Conservation (phyloP, 352 stramenopile species). For the Globisporangium heterothallicum region DNA sequence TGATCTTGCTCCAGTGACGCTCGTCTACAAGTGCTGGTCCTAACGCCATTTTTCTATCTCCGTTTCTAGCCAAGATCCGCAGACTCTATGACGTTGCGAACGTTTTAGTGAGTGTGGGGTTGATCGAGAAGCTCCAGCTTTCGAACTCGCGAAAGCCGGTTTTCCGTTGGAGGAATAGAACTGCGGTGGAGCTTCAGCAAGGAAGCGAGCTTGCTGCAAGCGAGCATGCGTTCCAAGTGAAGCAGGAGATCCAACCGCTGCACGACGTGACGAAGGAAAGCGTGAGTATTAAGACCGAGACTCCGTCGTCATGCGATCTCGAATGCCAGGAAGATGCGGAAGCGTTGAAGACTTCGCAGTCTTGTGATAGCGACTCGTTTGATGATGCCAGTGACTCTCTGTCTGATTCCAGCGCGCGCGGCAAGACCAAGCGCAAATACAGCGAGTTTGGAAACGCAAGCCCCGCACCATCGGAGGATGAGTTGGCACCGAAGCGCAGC, state of each 20-base stretch:
- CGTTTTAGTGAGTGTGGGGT: constrained; percentile 89
- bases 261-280: constrained; percentile 1
- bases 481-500: constrained; percentile 24
- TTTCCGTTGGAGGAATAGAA: constrained; percentile 72
- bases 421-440: constrained; percentile 38
- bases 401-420: constrained; percentile 33
- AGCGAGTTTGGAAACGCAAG: constrained; percentile 23
- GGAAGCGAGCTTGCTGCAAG: constrained; percentile 2
- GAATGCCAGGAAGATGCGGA: constrained; percentile 15
- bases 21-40: background rate
- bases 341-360: constrained; percentile 45
- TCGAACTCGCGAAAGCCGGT: constrained; percentile 79
- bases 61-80: constrained; percentile 86
- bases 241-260: constrained; percentile 9
- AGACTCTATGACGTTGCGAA: constrained; percentile 98
- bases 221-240: constrained; percentile 14
- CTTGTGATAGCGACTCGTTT: constrained; percentile 56
- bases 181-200: constrained; percentile 9
- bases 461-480: constrained; percentile 23
- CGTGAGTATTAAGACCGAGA: background rate
- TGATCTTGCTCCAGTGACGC: background rate
- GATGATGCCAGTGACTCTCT: constrained; percentile 54
- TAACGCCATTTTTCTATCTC: background rate
- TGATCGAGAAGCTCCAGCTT: constrained; percentile 89
- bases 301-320: constrained; percentile 5